Conservation (phyloP, 2,329 filamentous ascomycete species). For the Colletotrichum scovillei region DNA sequence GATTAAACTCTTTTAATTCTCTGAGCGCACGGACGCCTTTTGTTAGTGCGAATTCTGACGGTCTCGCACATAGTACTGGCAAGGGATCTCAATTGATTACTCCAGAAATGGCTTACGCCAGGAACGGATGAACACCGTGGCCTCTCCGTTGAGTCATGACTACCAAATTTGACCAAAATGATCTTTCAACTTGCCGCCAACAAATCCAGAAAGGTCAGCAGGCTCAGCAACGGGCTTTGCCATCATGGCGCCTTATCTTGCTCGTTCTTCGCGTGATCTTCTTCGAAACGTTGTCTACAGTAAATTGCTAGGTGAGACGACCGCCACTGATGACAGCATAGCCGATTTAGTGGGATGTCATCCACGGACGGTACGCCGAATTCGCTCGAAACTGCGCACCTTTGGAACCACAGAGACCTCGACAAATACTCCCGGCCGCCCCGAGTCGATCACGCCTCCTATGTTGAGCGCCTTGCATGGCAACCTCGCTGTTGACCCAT, state of each 20-base stretch:
- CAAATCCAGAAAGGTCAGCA: not conserved
- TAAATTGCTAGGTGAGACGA: not conserved
- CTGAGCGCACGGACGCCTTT: not conserved
- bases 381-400: constrained; percentile 35
- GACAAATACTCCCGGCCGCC: constrained; percentile 36
- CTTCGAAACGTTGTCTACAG: not conserved
- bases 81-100: not conserved
- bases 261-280: constrained; percentile 1
- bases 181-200: not conserved
- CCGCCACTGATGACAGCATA: constrained; percentile 15
- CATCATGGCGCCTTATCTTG: constrained; percentile 9
- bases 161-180: not conserved
- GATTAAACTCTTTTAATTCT: not conserved
- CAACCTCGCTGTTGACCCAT: constrained; percentile 15
- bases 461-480: constrained; percentile 39
- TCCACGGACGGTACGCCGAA: constrained; percentile 16
- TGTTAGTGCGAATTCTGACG: not conserved
- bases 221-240: not conserved
- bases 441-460: constrained; percentile 37
- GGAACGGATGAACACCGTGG: constrained; percentile 9
- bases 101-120: not conserved
- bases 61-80: not conserved
- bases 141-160: not conserved
- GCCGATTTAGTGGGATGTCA: constrained; percentile 15
- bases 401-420: constrained; percentile 36